Evolutionary conservation across 23 red algal species (phyloP).

Genomic region (Agarophyton chilense): DNA sequence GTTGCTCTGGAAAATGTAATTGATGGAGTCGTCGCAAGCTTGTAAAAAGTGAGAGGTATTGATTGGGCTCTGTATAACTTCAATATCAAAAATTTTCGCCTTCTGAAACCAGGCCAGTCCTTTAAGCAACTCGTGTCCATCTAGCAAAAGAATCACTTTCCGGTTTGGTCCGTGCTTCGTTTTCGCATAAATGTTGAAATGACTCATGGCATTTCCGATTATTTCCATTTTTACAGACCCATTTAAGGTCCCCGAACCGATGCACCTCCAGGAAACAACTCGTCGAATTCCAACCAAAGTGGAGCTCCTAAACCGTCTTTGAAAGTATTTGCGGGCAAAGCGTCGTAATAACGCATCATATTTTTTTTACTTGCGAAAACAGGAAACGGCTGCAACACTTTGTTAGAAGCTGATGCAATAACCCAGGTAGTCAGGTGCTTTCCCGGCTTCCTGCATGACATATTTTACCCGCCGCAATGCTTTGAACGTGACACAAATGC

Average conservation of each 20-base stretch:
- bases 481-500: neutral
- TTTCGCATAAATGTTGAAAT: neutral
- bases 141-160: neutral
- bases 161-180: neutral
- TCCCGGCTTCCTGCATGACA: neutral
- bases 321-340: neutral
- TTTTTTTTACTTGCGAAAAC: neutral
- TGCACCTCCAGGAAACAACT: neutral
- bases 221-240: neutral
- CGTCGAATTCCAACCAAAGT: neutral
- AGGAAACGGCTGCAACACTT: neutral
- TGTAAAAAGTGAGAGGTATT: no score
- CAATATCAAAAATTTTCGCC: neutral
- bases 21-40: no score
- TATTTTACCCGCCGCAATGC: neutral
- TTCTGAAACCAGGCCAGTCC: neutral
- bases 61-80: no score
- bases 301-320: neutral
- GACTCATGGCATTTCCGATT: neutral
- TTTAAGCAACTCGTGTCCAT: neutral
- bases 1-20: no score
- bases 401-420: neutral
- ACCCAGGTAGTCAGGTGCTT: constrained; percentile 5
- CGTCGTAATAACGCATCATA: neutral
- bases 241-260: neutral